phyloP scores from a whole-genome alignment of 192 early-diverging fungal genomes.

The Anaeromyces robustus region DNA sequence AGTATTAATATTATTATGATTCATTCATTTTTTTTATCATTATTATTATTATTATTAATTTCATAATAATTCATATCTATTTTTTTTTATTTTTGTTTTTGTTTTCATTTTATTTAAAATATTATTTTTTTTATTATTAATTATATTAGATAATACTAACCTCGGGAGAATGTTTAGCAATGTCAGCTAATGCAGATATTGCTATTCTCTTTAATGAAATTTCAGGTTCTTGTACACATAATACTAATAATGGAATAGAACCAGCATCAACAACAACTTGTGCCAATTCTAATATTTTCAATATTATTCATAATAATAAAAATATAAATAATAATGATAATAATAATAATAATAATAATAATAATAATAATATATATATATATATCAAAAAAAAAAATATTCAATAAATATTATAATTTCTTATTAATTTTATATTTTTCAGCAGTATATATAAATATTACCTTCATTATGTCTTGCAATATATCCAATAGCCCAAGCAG shows the following conservation, averaged over 20 bases:
- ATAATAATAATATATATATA: neutral
- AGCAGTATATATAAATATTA: conserved; percentile 4
- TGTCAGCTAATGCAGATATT: conserved; percentile 34
- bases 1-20: too few species aligned
- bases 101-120: too few species aligned
- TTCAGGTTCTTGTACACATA: conserved; percentile 41
- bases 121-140: too few species aligned
- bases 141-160: conserved; percentile 3
- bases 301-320: too few species aligned
- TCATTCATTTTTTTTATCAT: too few species aligned
- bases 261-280: conserved; percentile 40
- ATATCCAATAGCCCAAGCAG: conserved; percentile 43
- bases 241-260: conserved; percentile 31
- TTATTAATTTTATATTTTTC: too few species aligned
- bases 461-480: conserved; percentile 39
- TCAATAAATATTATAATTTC: conserved; percentile 1
- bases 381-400: neutral
- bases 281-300: conserved; percentile 36
- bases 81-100: too few species aligned
- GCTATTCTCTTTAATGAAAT: conserved; percentile 30
- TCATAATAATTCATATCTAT: too few species aligned
- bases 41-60: too few species aligned
- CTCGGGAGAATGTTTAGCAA: conserved; percentile 39
- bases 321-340: neutral
- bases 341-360: neutral